phyloP scores from a whole-genome alignment of 257 asterid genomes.

The Craterostigma plantagineum region DNA sequence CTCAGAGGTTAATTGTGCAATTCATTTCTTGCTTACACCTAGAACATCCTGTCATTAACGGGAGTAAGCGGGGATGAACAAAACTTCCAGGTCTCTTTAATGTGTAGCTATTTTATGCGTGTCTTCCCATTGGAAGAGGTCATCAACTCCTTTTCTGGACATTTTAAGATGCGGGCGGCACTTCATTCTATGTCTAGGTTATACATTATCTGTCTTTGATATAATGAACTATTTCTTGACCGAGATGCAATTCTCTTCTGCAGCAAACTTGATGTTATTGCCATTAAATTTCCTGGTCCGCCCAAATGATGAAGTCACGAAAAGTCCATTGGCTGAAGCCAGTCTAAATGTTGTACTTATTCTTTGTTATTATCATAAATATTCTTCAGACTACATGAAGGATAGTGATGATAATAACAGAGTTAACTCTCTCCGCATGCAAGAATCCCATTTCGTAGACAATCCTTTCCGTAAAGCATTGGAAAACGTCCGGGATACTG shows the following conservation, averaged over 20 bases:
- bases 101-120: too few relatives aligned
- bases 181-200: too few relatives aligned
- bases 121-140: too few relatives aligned
- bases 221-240: too few relatives aligned
- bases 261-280: slow-evolving; percentile 74
- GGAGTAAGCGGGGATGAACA: too few relatives aligned
- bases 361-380: slow-evolving; percentile 57
- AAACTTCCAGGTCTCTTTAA: too few relatives aligned
- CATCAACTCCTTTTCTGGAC: too few relatives aligned
- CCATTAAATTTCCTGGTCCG: slow-evolving; percentile 67
- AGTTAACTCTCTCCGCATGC: slow-evolving; percentile 36
- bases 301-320: slow-evolving; percentile 58
- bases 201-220: too few relatives aligned
- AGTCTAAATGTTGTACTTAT: slow-evolving; percentile 74
- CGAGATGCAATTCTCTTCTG: slow-evolving; percentile 24
- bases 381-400: slow-evolving; percentile 33
- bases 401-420: slow-evolving; percentile 26
- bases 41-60: too few relatives aligned
- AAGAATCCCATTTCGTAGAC: slow-evolving; percentile 50
- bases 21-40: too few relatives aligned
- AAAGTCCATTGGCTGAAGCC: slow-evolving; percentile 62
- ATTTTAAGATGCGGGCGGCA: too few relatives aligned
- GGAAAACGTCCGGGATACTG: slow-evolving; percentile 65
- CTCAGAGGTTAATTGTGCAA: too few relatives aligned
- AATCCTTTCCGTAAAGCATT: slow-evolving; percentile 80